Evolutionary conservation across 192 early-diverging fungal genomes (phyloP), one percentile per base, ranked within the genome.

Genomic region (Entomortierella beljakovae): DNA sequence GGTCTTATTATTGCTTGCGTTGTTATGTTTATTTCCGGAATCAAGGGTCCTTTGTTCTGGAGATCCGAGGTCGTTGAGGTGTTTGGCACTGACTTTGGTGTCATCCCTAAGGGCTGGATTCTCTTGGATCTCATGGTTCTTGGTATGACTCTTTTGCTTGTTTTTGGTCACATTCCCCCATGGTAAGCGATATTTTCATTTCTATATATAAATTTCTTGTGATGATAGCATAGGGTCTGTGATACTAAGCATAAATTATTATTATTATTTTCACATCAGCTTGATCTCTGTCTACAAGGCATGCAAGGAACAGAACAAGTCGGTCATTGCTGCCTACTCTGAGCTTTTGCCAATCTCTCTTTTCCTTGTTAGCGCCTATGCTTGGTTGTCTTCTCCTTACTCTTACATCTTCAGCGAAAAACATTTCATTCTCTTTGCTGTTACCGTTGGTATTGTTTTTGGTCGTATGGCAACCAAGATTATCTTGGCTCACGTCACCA

Each of bases 391-490:
- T 26, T 89, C 89, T 26, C 89, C 90, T 64, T 82, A 90, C 61
- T 92, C 92, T 6, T 88, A 81, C n/a, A 88, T 95, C 34, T 84
- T 94, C 28, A 29, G 57, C 35, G 80, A 91, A 64, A 83, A 92
- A 60, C 92, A 95, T 61, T 85, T 90, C 60, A 88, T 92, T 32
- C 75, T 95, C 46, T 95, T 92, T 75, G 87, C 90, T 28, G 61
- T 95, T 35, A 91, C 90, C 0, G 83, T 87, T 26, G 93, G 93
- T n/a, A 89, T 93, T 72, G 92, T 90, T 4, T 95, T 95, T 87
- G 93, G 93, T 32, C 90, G 93, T 64, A 91, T 95, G 80, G 93
- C 92, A 53, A 93, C 94, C 68, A 93, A 95, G 67, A 95, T 97
- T 57, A 95, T 97, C 58, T 79, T 97, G 79, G 92, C 93, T 28